phyloP scores from a whole-genome alignment of 169 alveolate genomes.

The Blepharisma undulans region DNA sequence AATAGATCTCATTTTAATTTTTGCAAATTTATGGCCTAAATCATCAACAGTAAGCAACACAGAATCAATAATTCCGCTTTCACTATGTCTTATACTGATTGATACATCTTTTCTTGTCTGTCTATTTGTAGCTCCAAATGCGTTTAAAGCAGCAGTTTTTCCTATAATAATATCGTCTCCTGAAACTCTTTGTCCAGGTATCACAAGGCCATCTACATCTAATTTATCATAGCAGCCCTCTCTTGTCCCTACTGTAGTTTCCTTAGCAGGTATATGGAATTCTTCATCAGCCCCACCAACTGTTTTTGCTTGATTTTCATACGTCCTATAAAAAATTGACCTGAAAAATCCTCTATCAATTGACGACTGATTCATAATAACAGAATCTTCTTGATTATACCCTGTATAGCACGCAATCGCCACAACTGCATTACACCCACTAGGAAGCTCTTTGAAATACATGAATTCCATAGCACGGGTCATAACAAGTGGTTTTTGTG shows the following conservation, averaged over 20 bases:
- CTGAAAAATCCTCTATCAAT: slow-evolving; percentile 98
- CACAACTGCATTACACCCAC: slow-evolving; percentile 98
- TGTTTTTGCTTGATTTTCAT: slow-evolving; percentile 93
- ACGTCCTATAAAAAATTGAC: slow-evolving; percentile 97
- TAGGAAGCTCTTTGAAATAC: slow-evolving; percentile 98
- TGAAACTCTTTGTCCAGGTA: slow-evolving; percentile 96
- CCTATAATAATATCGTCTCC: slow-evolving; percentile 99
- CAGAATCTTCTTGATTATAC: slow-evolving; percentile 99
- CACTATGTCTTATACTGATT: slow-evolving; percentile 92
- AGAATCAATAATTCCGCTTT: slow-evolving; percentile 94
- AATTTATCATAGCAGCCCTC: slow-evolving; percentile 95
- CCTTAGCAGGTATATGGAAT: slow-evolving; percentile 91
- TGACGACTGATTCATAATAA: slow-evolving; percentile 96
- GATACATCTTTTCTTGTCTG: slow-evolving; percentile 92
- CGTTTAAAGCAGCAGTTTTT: slow-evolving; percentile 90
- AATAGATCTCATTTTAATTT: slow-evolving; percentile 95
- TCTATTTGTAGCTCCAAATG: slow-evolving; percentile 70
- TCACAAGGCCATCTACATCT: slow-evolving; percentile 96
- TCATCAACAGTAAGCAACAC: slow-evolving; percentile 96
- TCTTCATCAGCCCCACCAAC: slow-evolving; percentile 91
- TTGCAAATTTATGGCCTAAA: slow-evolving; percentile 95
- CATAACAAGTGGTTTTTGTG: slow-evolving; percentile 98
- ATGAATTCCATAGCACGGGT: slow-evolving; percentile 98
- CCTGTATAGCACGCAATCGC: slow-evolving; percentile 99
- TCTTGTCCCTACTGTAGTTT: slow-evolving; percentile 84